These are phyloP conservation scores for Penicillium chermesinum DNA, from an alignment of 495 filamentous ascomycete genomes.

Conservation along the genomic window DNA sequence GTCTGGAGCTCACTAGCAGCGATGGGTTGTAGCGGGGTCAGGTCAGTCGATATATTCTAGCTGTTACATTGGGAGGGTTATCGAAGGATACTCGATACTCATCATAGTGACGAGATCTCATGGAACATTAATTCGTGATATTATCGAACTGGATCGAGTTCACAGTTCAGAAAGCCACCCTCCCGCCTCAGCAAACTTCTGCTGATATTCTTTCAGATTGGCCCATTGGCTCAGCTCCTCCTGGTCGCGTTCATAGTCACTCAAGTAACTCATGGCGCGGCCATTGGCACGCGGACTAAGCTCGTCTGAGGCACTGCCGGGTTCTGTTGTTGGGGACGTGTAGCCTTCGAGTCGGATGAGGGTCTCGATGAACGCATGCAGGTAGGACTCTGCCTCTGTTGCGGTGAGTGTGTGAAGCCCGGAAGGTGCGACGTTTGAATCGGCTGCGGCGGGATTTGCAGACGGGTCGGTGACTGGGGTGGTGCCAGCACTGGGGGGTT, in stretches of 20 bases:
- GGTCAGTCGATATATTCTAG: too few species aligned
- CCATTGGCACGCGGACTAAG: constrained; percentile 26
- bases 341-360: constrained; percentile 62
- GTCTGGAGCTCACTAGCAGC: too few species aligned
- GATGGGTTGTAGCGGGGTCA: too few species aligned
- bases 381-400: constrained; percentile 55
- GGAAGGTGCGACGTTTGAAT: constrained; percentile 12
- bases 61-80: too few species aligned
- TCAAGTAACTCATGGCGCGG: constrained; percentile 39
- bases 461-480: constrained; percentile 6
- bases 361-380: constrained; percentile 63
- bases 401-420: constrained; percentile 32
- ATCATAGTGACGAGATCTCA: too few species aligned
- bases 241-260: constrained; percentile 60
- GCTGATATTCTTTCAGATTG: constrained; percentile 66
- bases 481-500: constrained; percentile 10
- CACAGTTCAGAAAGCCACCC: constrained; percentile 42
- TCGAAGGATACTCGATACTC: too few species aligned
- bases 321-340: constrained; percentile 10
- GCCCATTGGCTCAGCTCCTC: constrained; percentile 68
- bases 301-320: constrained; percentile 6
- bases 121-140: too few species aligned
- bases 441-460: constrained; percentile 2
- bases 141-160: not conserved
- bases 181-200: constrained; percentile 62